These are phyloP conservation scores for Pyrenophora seminiperda DNA, from an alignment of 2,329 filamentous ascomycete species.

Conservation along the genomic window DNA sequence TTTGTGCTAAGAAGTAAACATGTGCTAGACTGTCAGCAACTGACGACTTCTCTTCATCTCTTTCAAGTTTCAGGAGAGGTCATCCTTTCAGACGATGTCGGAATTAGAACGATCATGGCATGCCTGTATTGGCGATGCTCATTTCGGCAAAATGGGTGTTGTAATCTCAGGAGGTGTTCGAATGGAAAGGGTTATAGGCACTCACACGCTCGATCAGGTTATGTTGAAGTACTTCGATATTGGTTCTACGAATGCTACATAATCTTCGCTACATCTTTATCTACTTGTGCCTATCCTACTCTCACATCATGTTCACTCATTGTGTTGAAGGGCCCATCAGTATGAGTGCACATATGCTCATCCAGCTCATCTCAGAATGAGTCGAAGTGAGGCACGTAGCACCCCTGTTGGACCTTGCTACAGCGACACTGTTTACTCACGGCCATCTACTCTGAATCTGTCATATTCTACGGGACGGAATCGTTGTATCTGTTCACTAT, in stretches of 20 bases:
- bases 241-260: slow-evolving; percentile 6
- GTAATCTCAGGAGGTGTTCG: slow-evolving; percentile 27
- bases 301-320: slow-evolving; percentile 5
- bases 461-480: no score
- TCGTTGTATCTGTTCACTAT: no score
- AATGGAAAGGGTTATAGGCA: slow-evolving; percentile 1
- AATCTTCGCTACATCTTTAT: not conserved
- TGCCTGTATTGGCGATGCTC: slow-evolving; percentile 25
- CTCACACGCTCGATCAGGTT: slow-evolving; percentile 16
- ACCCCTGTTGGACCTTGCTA: not conserved
- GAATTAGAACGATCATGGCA: slow-evolving; percentile 32
- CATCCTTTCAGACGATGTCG: slow-evolving; percentile 41
- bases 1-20: slow-evolving; percentile 50
- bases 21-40: slow-evolving; percentile 22
- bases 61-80: not conserved
- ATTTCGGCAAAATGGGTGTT: slow-evolving; percentile 40
- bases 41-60: slow-evolving; percentile 5
- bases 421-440: not conserved
- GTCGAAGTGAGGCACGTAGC: slow-evolving; percentile 2
- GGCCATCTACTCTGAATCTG: not conserved
- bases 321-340: not conserved
- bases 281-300: not conserved
- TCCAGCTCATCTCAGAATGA: slow-evolving; percentile 9
- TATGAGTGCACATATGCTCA: not conserved
- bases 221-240: slow-evolving; percentile 8